phyloP scores from a whole-genome alignment of 2,329 filamentous ascomycete species.

The Amphichorda felina region DNA sequence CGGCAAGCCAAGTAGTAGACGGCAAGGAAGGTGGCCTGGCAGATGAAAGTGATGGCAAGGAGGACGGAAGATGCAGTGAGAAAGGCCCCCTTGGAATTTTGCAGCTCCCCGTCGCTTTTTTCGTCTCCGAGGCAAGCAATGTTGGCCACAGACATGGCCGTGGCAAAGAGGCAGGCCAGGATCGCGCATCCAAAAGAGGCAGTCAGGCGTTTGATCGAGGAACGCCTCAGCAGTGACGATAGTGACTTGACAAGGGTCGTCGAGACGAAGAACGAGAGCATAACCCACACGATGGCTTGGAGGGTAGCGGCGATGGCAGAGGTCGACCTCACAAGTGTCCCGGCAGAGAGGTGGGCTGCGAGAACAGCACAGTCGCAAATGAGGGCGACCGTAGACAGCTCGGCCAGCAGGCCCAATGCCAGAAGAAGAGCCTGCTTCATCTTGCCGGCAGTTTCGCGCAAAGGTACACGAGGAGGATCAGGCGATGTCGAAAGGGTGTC shows the following conservation, averaged over 20 bases:
- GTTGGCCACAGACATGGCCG: slow-evolving; percentile 1
- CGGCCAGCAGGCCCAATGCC: slow-evolving; percentile 2
- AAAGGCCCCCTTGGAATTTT: slow-evolving; percentile 11
- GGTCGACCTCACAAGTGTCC: slow-evolving; percentile 4
- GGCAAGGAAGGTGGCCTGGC: slow-evolving; percentile 37
- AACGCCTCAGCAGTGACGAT: not conserved
- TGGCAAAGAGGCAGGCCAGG: not conserved
- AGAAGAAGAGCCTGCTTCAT: no score
- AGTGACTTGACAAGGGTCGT: not conserved
- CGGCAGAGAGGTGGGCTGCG: not conserved
- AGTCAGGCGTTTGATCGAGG: not conserved
- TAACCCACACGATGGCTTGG: slow-evolving; percentile 9
- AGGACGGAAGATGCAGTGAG: slow-evolving; percentile 31
- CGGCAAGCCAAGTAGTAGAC: slow-evolving; percentile 28
- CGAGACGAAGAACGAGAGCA: not conserved
- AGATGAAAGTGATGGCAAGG: slow-evolving; percentile 30
- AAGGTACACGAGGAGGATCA: no score
- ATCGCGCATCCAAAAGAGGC: not conserved
- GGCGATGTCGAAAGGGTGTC: no score
- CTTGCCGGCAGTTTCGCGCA: no score
- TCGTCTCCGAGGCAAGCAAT: not conserved
- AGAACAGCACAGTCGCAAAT: slow-evolving; percentile 2
- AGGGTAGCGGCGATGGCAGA: slow-evolving; percentile 15
- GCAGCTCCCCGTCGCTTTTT: not conserved
- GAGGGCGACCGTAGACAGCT: slow-evolving; percentile 3